phyloP scores from a whole-genome alignment of 805 yeast species.

The Yarrowia keelungensis region DNA sequence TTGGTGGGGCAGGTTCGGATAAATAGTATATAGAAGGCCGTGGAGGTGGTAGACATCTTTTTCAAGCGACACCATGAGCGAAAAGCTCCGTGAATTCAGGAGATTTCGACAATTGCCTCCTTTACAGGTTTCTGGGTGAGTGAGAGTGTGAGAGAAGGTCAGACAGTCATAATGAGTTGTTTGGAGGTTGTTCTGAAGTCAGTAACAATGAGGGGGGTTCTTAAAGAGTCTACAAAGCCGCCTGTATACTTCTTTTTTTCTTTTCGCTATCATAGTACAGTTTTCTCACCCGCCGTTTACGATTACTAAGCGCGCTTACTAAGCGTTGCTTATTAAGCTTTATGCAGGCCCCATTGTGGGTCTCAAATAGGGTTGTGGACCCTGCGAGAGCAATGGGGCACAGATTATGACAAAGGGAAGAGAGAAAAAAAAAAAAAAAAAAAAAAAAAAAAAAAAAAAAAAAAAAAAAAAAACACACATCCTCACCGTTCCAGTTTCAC shows the following conservation, averaged over 20 bases:
- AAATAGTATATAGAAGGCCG: not conserved
- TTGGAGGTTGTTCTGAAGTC: too few relatives aligned
- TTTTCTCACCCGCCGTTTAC: too few relatives aligned
- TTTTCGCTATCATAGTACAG: too few relatives aligned
- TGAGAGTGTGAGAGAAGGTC: too few relatives aligned
- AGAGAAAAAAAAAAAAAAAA: not conserved
- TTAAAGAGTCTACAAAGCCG: too few relatives aligned
- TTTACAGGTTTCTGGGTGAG: conserved; percentile 11
- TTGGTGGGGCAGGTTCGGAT: conserved; percentile 3
- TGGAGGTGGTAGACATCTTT: not conserved
- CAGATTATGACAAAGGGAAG: not conserved
- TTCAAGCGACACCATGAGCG: not conserved
- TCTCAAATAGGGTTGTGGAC: conserved; percentile 9
- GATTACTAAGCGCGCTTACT: too few relatives aligned
- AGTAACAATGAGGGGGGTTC: too few relatives aligned
- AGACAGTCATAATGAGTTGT: too few relatives aligned
- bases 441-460: not conserved
- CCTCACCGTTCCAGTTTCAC: not conserved
- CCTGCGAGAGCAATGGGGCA: not conserved
- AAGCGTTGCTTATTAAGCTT: too few relatives aligned
- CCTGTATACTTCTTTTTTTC: too few relatives aligned
- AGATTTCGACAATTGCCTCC: conserved; percentile 7
- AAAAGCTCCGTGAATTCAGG: not conserved
- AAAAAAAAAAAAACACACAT: not conserved
- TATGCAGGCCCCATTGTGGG: conserved; percentile 7